Evolutionary conservation across 805 yeast genomes (phyloP).

Genomic region (Teunomyces atbi): DNA sequence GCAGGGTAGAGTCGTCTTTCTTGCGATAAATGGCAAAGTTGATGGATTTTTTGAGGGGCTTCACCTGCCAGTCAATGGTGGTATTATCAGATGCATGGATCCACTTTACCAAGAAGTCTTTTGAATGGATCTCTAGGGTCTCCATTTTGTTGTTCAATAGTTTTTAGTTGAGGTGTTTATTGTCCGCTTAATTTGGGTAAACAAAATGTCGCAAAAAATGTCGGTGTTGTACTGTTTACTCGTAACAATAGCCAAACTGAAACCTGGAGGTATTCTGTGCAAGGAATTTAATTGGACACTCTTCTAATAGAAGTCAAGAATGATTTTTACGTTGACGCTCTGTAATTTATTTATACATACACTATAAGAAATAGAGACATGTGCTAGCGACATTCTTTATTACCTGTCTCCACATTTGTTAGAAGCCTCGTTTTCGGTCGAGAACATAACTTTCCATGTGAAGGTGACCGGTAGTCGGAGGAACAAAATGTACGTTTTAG

Average conservation of each 20-base stretch:
- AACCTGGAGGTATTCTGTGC: too few relatives aligned
- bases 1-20: conserved; percentile 18
- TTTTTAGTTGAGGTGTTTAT: background rate
- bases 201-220: conserved; percentile 2
- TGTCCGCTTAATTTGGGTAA: conserved; percentile 3
- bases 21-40: conserved; percentile 40
- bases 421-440: background rate
- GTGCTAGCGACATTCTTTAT: conserved; percentile 2
- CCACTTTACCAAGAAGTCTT: conserved; percentile 91
- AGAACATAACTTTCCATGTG: conserved; percentile 2
- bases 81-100: conserved; percentile 69
- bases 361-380: background rate
- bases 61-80: conserved; percentile 72
- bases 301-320: background rate
- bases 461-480: background rate
- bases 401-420: conserved; percentile 3
- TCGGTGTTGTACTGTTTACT: background rate
- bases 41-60: conserved; percentile 57
- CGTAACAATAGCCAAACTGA: too few relatives aligned
- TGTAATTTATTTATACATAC: background rate
- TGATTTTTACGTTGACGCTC: background rate
- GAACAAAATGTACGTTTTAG: background rate
- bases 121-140: conserved; percentile 84
- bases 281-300: too few relatives aligned
- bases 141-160: conserved; percentile 53